These are phyloP conservation scores for Ceratocystis huliohia DNA, from an alignment of 2,329 filamentous ascomycete species.

Conservation along the genomic window DNA sequence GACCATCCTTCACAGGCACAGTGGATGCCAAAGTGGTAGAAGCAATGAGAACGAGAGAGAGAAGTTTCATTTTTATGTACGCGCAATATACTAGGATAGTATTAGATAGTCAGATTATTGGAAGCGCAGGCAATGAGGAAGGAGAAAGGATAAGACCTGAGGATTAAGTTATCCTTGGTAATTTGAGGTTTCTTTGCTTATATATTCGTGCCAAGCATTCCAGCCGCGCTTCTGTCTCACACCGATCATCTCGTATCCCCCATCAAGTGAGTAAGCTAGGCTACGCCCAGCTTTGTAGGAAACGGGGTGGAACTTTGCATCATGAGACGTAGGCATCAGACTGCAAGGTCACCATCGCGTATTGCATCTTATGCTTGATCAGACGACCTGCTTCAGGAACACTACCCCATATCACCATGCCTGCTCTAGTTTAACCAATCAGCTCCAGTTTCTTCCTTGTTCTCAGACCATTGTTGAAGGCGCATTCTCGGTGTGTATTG, in stretches of 20 bases:
- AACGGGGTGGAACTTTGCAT: neutral
- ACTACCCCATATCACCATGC: too few species aligned
- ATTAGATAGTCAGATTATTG: neutral
- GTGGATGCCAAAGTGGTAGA: neutral
- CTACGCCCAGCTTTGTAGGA: neutral
- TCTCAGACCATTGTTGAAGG: neutral
- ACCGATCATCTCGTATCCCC: neutral
- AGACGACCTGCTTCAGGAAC: neutral
- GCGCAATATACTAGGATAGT: neutral
- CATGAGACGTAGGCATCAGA: neutral
- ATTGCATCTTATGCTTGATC: neutral
- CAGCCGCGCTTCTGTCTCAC: neutral
- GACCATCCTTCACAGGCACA: neutral
- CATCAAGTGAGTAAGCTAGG: neutral
- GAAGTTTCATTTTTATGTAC: neutral
- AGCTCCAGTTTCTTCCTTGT: neutral
- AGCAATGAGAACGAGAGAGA: neutral
- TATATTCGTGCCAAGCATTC: conserved; percentile 6
- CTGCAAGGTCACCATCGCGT: neutral
- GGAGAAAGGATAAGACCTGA: neutral
- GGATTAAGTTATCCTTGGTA: neutral
- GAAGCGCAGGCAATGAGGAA: neutral
- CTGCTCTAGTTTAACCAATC: neutral
- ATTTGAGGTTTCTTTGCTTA: neutral
- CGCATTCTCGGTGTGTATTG: neutral